A percentile compares a stretch with the other conserved stretches of the same genome.
phyloP scores from a whole-genome alignment of 805 yeast genomes.

The Myxozyma melibiosi region DNA sequence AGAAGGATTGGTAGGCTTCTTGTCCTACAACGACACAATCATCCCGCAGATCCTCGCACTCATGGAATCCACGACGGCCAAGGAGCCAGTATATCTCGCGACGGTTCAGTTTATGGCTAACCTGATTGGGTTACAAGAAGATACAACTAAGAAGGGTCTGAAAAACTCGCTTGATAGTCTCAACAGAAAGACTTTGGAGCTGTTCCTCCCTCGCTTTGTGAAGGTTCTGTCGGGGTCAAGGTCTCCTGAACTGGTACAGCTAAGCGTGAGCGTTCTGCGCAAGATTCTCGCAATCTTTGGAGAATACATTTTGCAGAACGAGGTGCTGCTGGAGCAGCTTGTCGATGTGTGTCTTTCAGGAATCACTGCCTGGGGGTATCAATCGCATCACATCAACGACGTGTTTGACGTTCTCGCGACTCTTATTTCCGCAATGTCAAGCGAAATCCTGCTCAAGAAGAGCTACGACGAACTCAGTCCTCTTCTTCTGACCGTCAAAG shows the following conservation, averaged over 20 bases:
- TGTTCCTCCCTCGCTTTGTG: constrained; percentile 24
- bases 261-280: constrained; percentile 18
- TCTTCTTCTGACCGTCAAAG: constrained; percentile 60
- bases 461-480: constrained; percentile 56
- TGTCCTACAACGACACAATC: constrained; percentile 55
- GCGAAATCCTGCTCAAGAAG: constrained; percentile 48
- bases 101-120: constrained; percentile 51
- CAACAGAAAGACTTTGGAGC: background rate
- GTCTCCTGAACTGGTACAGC: constrained; percentile 11
- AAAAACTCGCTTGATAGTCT: background rate
- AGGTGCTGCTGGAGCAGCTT: constrained; percentile 19
- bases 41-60: constrained; percentile 60
- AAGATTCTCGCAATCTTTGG: constrained; percentile 6
- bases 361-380: constrained; percentile 15
- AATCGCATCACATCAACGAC: constrained; percentile 10
- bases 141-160: background rate
- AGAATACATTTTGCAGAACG: constrained; percentile 6
- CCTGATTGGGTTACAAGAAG: constrained; percentile 17
- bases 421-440: constrained; percentile 26
- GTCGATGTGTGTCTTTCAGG: constrained; percentile 25
- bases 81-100: constrained; percentile 65
- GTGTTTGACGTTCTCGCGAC: constrained; percentile 22
- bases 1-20: constrained; percentile 51
- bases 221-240: constrained; percentile 9
- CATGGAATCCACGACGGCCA: constrained; percentile 58